Percentiles rank a stretch among this genome's conserved stretches.
Evolutionary conservation across 805 yeast genomes (phyloP).

Genomic region (Blastobotrys chiropterorum): DNA sequence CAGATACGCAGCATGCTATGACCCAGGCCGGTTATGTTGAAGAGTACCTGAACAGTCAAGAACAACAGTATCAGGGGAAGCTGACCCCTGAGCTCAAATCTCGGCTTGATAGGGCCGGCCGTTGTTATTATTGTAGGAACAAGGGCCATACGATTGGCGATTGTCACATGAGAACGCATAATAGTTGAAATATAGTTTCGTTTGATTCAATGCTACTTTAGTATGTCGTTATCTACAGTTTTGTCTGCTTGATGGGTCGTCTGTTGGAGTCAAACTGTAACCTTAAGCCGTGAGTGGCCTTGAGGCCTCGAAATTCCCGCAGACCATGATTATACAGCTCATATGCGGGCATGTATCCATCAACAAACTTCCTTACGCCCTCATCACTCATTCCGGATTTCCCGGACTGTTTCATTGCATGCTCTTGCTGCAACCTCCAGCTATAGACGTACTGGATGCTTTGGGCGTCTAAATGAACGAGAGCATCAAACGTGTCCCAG

Average conservation of each 20-base stretch:
- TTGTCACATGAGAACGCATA: background rate
- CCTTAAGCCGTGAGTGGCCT: constrained; percentile 4
- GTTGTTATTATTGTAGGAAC: background rate
- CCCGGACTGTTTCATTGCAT: constrained; percentile 41
- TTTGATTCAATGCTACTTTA: no score
- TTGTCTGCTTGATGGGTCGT: constrained; percentile 2
- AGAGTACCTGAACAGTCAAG: background rate
- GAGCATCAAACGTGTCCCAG: constrained; percentile 55
- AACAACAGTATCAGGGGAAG: background rate
- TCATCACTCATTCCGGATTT: constrained; percentile 80
- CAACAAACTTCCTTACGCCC: constrained; percentile 62
- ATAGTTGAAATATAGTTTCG: no score
- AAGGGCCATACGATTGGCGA: background rate
- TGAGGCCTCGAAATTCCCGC: constrained; percentile 6
- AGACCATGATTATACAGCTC: constrained; percentile 42
- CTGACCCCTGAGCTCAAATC: background rate
- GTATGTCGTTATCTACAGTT: background rate
- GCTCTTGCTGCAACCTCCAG: constrained; percentile 79
- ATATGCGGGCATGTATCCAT: constrained; percentile 84
- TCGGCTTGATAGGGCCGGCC: background rate
- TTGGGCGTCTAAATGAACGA: constrained; percentile 57
- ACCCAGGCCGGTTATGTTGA: background rate
- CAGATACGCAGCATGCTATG: background rate
- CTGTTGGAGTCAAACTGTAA: constrained; percentile 12
- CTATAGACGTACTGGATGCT: constrained; percentile 55